Conservation (phyloP, 176 grass and related monocot genomes). For the Oropetium thomaeum region DNA sequence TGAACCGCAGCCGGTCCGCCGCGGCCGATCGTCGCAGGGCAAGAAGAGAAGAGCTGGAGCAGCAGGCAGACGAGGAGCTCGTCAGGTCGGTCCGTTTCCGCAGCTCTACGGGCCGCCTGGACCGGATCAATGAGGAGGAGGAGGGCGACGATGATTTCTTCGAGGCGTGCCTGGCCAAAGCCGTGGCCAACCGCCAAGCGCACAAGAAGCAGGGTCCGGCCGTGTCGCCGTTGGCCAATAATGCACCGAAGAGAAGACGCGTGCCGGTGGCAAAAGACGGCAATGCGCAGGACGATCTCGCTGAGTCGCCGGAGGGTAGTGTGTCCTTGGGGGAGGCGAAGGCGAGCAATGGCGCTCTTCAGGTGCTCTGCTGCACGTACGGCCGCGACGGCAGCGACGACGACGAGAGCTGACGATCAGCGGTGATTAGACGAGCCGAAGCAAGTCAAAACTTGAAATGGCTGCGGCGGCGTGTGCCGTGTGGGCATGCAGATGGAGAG, state of each 20-base stretch:
- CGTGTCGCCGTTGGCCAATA: not conserved
- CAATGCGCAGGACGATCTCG: not conserved
- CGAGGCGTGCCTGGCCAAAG: not conserved
- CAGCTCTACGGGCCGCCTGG: not conserved
- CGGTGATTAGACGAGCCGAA: too few species aligned
- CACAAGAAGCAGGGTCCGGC: not conserved
- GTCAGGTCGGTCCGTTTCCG: slow-evolving; percentile 1
- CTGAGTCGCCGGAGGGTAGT: not conserved
- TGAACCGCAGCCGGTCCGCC: not conserved
- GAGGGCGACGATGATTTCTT: not conserved
- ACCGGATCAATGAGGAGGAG: not conserved
- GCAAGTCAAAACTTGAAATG: too few species aligned
- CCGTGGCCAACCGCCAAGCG: not conserved
- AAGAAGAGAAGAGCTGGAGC: not conserved
- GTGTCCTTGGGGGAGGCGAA: not conserved
- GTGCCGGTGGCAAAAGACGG: not conserved
- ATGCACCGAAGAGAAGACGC: not conserved
- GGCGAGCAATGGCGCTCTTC: not conserved
- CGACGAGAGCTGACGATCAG: not conserved
- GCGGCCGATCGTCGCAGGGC: too few species aligned
- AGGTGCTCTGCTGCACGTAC: slow-evolving; percentile 17
- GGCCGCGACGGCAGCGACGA: not conserved
- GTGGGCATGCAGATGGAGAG: too few species aligned
- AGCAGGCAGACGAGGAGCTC: slow-evolving; percentile 2
- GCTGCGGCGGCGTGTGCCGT: too few species aligned